Conservation (phyloP, 2,329 filamentous ascomycete genomes). For the Phoma sp. region DNA sequence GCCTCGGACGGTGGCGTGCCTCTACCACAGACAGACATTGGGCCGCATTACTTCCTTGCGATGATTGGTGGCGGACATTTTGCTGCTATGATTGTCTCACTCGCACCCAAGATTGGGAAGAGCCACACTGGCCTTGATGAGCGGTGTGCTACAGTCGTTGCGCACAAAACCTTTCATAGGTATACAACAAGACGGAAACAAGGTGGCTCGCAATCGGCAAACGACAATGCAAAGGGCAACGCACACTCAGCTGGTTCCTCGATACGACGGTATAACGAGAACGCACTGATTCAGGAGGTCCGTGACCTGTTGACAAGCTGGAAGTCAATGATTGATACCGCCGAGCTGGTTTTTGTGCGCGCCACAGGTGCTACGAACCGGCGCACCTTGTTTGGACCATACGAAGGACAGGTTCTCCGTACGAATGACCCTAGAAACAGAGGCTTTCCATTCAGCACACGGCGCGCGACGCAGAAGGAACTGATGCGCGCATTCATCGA, state of each 20-base stretch:
- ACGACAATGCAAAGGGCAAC: conserved; percentile 89
- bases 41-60: conserved; percentile 90
- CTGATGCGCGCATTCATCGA: conserved; percentile 95
- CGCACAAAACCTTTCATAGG: conserved; percentile 96
- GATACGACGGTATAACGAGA: conserved; percentile 91
- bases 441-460: conserved; percentile 91
- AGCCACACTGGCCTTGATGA: conserved; percentile 74
- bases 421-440: conserved; percentile 80
- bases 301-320: conserved; percentile 80
- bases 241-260: conserved; percentile 93
- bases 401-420: conserved; percentile 83
- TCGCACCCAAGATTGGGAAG: conserved; percentile 79
- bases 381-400: conserved; percentile 85
- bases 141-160: conserved; percentile 83
- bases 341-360: conserved; percentile 85
- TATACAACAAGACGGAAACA: conserved; percentile 97
- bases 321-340: conserved; percentile 82
- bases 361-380: conserved; percentile 88
- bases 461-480: conserved; percentile 89
- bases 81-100: conserved; percentile 91
- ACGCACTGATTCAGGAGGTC: conserved; percentile 86
- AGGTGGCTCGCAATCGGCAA: conserved; percentile 91
- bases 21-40: conserved; percentile 64
- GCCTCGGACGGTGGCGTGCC: conserved; percentile 63
- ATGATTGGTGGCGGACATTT: conserved; percentile 99